These are phyloP conservation scores for Pogostemon cablin DNA, from an alignment of 257 asterid genomes.

Conservation along the genomic window DNA sequence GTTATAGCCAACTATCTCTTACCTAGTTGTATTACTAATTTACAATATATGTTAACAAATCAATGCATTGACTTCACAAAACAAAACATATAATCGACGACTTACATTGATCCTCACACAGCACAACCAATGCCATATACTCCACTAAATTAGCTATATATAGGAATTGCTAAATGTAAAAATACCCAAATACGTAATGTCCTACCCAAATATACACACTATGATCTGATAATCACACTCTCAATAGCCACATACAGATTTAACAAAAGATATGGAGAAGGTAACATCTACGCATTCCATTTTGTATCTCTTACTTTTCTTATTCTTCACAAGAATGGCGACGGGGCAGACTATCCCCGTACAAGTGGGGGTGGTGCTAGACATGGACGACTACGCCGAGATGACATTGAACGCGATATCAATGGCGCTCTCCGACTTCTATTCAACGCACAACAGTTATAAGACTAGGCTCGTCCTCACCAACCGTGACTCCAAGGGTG, in stretches of 20 bases:
- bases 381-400: conserved; percentile 44
- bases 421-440: conserved; percentile 68
- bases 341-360: conserved; percentile 33
- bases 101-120: too few relatives aligned
- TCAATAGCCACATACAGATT: background rate
- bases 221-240: background rate
- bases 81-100: background rate
- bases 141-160: background rate
- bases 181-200: background rate
- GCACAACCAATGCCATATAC: background rate
- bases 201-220: background rate
- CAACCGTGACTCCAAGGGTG: conserved; percentile 42
- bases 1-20: too few relatives aligned
- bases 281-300: conserved; percentile 5
- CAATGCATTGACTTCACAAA: background rate
- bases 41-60: background rate
- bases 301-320: conserved; percentile 8
- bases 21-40: too few relatives aligned
- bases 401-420: conserved; percentile 50
- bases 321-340: conserved; percentile 27
- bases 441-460: conserved; percentile 38
- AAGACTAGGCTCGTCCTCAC: conserved; percentile 45
- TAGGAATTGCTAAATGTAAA: background rate
- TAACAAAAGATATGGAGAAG: conserved; percentile 14
- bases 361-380: conserved; percentile 55